Percentiles rank a stretch among this genome's conserved stretches.
These are phyloP conservation scores for Myriosclerotinia curreyana DNA, from an alignment of 2,329 filamentous ascomycete species.

Conservation along the genomic window DNA sequence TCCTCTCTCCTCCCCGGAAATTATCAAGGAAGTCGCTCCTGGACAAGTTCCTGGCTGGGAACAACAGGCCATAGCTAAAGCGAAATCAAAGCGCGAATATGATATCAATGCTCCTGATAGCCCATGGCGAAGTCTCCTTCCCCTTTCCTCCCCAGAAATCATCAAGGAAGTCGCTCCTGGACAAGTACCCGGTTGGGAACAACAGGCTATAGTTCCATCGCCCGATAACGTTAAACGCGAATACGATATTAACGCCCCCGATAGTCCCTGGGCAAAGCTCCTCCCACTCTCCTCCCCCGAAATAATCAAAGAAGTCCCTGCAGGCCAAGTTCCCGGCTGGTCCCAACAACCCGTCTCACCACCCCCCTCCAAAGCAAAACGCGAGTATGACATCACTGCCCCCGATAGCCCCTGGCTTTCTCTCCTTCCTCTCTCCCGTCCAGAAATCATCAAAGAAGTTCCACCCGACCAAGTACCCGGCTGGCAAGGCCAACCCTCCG, in stretches of 20 bases:
- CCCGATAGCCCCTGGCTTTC: background rate
- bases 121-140: background rate
- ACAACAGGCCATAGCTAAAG: constrained; percentile 9
- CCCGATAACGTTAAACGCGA: background rate
- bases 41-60: constrained; percentile 10
- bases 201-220: background rate
- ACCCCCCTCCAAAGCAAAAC: background rate
- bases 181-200: constrained; percentile 9
- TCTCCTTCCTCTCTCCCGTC: background rate
- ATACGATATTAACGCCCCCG: background rate
- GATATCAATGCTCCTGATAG: background rate
- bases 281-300: background rate
- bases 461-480: background rate
- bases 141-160: background rate
- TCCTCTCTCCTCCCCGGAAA: background rate
- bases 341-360: background rate
- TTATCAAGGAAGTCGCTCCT: background rate
- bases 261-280: background rate
- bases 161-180: background rate
- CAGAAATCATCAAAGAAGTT: background rate
- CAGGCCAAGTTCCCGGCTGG: background rate
- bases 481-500: background rate
- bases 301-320: background rate
- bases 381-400: background rate
- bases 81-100: background rate